A percentile compares a stretch with the other conserved stretches of the same genome.
Evolutionary conservation across 768 basidiomycete genomes (phyloP).

Genomic region (Nidularia pulvinata): DNA sequence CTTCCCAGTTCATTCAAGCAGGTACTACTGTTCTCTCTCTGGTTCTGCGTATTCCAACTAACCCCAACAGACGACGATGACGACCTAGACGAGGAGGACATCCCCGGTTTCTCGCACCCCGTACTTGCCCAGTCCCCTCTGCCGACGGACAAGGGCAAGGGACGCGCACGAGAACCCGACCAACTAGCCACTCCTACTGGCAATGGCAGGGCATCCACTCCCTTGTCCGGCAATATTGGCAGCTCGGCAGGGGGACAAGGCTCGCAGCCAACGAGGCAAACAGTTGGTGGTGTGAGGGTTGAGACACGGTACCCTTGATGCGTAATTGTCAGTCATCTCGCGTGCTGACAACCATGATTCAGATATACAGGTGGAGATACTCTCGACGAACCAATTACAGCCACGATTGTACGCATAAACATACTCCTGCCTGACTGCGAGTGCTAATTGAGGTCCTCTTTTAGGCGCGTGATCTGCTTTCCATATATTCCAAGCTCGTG

Average conservation of each 20-base stretch:
- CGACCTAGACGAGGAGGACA: conserved; percentile 79
- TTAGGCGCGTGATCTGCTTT: conserved; percentile 85
- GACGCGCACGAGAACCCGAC: conserved; percentile 56
- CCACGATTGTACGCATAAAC: conserved; percentile 72
- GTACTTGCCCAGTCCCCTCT: conserved; percentile 40
- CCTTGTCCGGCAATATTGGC: conserved; percentile 74
- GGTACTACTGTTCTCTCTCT: conserved; percentile 33
- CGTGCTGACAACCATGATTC: neutral
- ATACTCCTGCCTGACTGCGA: conserved; percentile 1
- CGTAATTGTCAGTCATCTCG: no score
- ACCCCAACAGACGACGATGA: conserved; percentile 66
- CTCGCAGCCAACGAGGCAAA: conserved; percentile 49
- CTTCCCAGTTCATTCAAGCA: conserved; percentile 81
- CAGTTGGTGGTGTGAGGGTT: conserved; percentile 82
- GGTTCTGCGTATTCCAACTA: conserved; percentile 2
- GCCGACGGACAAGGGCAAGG: conserved; percentile 67
- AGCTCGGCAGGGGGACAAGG: conserved; percentile 36
- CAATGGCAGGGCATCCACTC: conserved; percentile 26
- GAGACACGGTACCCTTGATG: conserved; percentile 72
- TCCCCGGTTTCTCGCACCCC: conserved; percentile 79
- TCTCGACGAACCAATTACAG: conserved; percentile 88
- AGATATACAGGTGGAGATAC: conserved; percentile 88
- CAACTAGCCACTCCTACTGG: conserved; percentile 43
- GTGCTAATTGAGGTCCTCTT: conserved; percentile 2
- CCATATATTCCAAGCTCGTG: conserved; percentile 90